These are phyloP conservation scores for Suillus bovinus DNA, from an alignment of 768 basidiomycete species.

Conservation along the genomic window DNA sequence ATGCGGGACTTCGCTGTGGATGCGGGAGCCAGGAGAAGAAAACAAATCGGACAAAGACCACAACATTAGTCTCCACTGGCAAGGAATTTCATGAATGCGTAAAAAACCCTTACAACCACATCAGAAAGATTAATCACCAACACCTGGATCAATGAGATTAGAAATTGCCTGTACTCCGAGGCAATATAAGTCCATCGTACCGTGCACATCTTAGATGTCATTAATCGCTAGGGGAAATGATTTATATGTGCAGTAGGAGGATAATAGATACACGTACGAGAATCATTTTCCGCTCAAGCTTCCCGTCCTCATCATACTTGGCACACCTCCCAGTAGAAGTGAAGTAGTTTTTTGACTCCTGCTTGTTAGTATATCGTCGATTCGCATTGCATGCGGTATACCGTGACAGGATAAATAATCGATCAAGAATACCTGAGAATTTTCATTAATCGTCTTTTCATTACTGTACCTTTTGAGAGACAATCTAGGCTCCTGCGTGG, in stretches of 20 bases:
- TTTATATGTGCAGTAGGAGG: constrained; percentile 14
- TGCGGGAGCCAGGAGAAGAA: constrained; percentile 5
- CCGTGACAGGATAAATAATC: background rate
- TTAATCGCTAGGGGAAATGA: constrained; percentile 58
- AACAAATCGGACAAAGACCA: background rate
- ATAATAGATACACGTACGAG: constrained; percentile 64
- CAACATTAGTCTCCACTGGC: constrained; percentile 66
- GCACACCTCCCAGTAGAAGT: constrained; percentile 97
- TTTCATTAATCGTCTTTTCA: background rate
- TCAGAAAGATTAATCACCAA: constrained; percentile 97
- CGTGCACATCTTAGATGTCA: constrained; percentile 28
- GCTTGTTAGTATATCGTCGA: constrained; percentile 58
- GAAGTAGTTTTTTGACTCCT: constrained; percentile 86
- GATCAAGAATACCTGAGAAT: background rate
- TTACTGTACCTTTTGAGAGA: background rate
- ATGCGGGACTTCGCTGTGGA: constrained; percentile 80
- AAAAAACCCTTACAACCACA: constrained; percentile 92
- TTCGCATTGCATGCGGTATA: too few species aligned
- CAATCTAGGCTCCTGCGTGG: background rate
- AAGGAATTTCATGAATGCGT: constrained; percentile 91
- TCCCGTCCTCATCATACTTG: constrained; percentile 95
- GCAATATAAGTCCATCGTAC: constrained; percentile 33
- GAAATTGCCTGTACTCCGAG: constrained; percentile 90
- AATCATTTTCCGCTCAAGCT: constrained; percentile 99
- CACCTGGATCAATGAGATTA: constrained; percentile 97